Conservation (phyloP, 805 yeast species). For the Yamadazyma sp. region DNA sequence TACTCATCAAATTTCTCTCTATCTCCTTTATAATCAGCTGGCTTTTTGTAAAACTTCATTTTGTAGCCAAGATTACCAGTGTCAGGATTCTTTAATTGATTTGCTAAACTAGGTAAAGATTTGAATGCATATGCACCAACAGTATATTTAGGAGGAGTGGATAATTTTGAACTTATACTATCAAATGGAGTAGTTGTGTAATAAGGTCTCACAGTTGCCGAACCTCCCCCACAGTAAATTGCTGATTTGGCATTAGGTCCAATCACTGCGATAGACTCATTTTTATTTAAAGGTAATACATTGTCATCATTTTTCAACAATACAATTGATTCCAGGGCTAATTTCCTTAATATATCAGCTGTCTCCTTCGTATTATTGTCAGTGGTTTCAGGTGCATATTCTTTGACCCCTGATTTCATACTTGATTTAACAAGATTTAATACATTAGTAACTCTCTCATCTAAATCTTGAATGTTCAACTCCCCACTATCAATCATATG, state of each 20-base stretch:
- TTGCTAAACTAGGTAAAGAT: conserved; percentile 25
- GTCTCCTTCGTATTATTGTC: conserved; percentile 25
- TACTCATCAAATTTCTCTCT: conserved; percentile 20
- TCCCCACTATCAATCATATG: conserved; percentile 26
- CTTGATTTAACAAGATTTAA: conserved; percentile 25
- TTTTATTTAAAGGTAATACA: conserved; percentile 29
- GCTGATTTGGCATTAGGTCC: conserved; percentile 31
- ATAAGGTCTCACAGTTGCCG: conserved; percentile 27
- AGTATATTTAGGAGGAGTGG: conserved; percentile 20
- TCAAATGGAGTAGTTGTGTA: conserved; percentile 26
- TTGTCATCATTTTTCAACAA: conserved; percentile 25
- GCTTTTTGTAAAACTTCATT: conserved; percentile 19
- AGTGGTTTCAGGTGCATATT: conserved; percentile 19
- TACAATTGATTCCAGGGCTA: conserved; percentile 26
- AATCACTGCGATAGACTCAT: conserved; percentile 27
- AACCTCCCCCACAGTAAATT: conserved; percentile 34
- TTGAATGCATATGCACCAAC: conserved; percentile 31
- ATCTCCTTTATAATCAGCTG: conserved; percentile 9
- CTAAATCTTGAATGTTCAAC: conserved; percentile 21
- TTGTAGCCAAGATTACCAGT: conserved; percentile 23
- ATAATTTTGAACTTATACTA: conserved; percentile 15
- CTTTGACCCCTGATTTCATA: conserved; percentile 18
- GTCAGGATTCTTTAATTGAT: conserved; percentile 17
- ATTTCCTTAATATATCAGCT: conserved; percentile 16
- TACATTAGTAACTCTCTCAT: conserved; percentile 26